phyloP scores from a whole-genome alignment of 2,329 filamentous ascomycete species.

The Ilyonectria robusta region DNA sequence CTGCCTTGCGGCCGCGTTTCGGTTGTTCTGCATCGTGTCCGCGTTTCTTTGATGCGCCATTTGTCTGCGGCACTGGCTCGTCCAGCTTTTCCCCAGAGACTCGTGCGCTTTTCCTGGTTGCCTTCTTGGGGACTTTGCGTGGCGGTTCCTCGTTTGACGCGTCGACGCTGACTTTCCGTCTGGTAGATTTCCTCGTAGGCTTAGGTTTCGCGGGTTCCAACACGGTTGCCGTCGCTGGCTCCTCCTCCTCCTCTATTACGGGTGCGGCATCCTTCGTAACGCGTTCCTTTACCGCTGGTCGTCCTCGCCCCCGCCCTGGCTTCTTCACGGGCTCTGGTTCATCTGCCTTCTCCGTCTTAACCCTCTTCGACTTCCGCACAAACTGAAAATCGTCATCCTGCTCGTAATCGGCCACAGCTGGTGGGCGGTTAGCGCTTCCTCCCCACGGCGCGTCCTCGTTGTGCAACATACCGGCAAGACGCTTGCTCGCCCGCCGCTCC shows the following conservation, averaged over 20 bases:
- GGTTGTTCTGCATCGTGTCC: conserved; percentile 21
- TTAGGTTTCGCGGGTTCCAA: conserved; percentile 15
- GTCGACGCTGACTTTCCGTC: conserved; percentile 59
- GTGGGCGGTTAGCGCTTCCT: conserved; percentile 36
- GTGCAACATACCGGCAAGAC: conserved; percentile 70
- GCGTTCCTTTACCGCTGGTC: conserved; percentile 51
- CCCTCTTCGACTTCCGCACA: conserved; percentile 75
- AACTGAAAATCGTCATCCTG: conserved; percentile 85
- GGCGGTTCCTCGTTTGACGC: conserved; percentile 55
- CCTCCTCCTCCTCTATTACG: conserved; percentile 40
- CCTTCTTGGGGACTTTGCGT: conserved; percentile 57
- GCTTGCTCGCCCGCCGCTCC: conserved; percentile 74
- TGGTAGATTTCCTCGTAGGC: conserved; percentile 51
- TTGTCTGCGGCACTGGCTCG: conserved; percentile 44
- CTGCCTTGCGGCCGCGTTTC: conserved; percentile 36
- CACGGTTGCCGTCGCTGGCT: conserved; percentile 34
- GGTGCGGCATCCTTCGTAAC: conserved; percentile 52
- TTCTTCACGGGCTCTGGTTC: conserved; percentile 63
- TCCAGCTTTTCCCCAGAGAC: conserved; percentile 56
- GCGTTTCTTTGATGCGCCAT: conserved; percentile 47
- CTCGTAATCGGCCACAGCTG: conserved; percentile 69
- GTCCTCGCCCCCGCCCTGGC: conserved; percentile 51
- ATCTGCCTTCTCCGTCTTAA: conserved; percentile 68
- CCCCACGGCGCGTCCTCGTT: conserved; percentile 25
- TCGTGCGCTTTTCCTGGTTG: conserved; percentile 61